Evolutionary conservation across 2,329 filamentous ascomycete genomes (phyloP).

Genomic region (Blastomyces parvus): DNA sequence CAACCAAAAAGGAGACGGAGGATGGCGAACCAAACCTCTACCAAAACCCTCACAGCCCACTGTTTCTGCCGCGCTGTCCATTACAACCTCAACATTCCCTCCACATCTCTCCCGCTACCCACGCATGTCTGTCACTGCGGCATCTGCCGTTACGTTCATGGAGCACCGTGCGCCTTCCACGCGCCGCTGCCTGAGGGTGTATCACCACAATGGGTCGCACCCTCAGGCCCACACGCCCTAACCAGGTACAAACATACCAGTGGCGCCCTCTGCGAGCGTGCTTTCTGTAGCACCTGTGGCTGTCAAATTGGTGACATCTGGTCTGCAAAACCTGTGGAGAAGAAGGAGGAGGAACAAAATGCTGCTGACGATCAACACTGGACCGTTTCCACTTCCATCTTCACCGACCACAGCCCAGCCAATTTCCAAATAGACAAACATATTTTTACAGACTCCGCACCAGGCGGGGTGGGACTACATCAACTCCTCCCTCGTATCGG

Average conservation of each 20-base stretch:
- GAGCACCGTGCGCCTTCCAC: constrained; percentile 25
- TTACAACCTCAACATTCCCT: constrained; percentile 30
- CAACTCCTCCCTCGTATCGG: constrained; percentile 16
- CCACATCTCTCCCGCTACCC: constrained; percentile 28
- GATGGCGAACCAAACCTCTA: background rate
- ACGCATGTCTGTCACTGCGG: constrained; percentile 38
- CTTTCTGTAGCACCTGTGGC: constrained; percentile 39
- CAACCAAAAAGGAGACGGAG: background rate
- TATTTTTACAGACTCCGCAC: constrained; percentile 16
- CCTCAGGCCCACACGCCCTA: constrained; percentile 17
- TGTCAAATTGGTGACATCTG: constrained; percentile 24
- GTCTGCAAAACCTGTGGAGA: background rate
- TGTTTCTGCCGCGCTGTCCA: constrained; percentile 21
- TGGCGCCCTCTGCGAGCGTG: constrained; percentile 22
- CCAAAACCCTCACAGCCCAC: constrained; percentile 18
- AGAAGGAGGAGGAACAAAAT: background rate
- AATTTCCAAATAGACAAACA: constrained; percentile 18
- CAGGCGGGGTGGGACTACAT: constrained; percentile 16
- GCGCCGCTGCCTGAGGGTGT: constrained; percentile 18
- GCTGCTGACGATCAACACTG: constrained; percentile 13
- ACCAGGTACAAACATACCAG: constrained; percentile 26
- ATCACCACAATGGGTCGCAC: constrained; percentile 19
- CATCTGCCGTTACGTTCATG: constrained; percentile 35
- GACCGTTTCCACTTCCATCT: constrained; percentile 21
- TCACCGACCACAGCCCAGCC: constrained; percentile 17